Evolutionary conservation across 1,284 basidiomycete species (phyloP).

Genomic region (Mycosarcoma maydis): DNA sequence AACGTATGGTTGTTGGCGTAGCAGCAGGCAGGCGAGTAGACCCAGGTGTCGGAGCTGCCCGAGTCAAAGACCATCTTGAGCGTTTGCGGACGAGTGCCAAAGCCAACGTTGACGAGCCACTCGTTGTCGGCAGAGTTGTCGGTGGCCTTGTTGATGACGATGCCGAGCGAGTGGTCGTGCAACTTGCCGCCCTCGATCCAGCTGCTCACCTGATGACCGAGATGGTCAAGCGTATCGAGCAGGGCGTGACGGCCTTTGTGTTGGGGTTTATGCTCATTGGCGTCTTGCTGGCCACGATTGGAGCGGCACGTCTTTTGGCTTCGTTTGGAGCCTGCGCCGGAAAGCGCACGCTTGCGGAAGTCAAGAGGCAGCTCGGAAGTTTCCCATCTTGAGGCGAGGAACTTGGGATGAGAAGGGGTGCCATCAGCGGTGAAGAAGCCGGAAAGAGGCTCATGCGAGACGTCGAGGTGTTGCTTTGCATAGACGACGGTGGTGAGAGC

Average conservation of each 20-base stretch:
- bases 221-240: slow-evolving; percentile 16
- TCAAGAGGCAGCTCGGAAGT: slow-evolving; percentile 36
- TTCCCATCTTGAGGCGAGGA: slow-evolving; percentile 40
- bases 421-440: slow-evolving; percentile 33
- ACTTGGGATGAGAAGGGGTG: slow-evolving; percentile 24
- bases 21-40: slow-evolving; percentile 55
- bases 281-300: not conserved
- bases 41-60: slow-evolving; percentile 52
- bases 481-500: slow-evolving; percentile 14
- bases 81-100: slow-evolving; percentile 38
- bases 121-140: slow-evolving; percentile 55
- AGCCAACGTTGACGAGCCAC: slow-evolving; percentile 54
- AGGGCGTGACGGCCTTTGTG: slow-evolving; percentile 6
- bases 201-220: slow-evolving; percentile 26
- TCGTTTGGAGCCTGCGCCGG: slow-evolving; percentile 28
- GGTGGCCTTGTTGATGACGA: slow-evolving; percentile 49
- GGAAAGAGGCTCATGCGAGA: slow-evolving; percentile 38
- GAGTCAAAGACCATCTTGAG: slow-evolving; percentile 55
- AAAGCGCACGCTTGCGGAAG: slow-evolving; percentile 37
- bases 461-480: slow-evolving; percentile 32
- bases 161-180: slow-evolving; percentile 42
- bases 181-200: slow-evolving; percentile 35
- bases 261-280: slow-evolving; percentile 2
- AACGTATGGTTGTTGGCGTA: slow-evolving; percentile 50
- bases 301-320: slow-evolving; percentile 13